Percentiles rank a stretch among this genome's conserved stretches.
Evolutionary conservation across 75 land plant species (phyloP).

Genomic region (Picea sitchensis): DNA sequence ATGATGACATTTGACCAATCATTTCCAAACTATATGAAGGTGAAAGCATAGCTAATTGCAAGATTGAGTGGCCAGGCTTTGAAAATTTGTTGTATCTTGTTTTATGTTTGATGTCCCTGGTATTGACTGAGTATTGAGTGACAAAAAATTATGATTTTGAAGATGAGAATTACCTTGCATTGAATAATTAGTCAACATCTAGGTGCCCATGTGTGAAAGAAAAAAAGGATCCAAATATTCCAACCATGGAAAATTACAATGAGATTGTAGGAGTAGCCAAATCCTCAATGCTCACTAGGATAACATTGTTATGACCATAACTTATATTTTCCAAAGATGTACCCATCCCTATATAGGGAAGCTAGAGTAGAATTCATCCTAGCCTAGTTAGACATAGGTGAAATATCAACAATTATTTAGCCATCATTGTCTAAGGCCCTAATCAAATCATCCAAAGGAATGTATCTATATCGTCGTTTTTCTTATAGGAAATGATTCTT

Average conservation of each 20-base stretch:
- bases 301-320: no score
- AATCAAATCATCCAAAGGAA: no score
- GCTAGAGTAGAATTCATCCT: neutral
- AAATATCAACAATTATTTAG: neutral
- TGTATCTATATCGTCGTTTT: no score
- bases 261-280: no score
- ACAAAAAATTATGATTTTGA: slow-evolving; percentile 5
- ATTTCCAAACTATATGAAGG: neutral
- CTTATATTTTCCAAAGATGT: no score
- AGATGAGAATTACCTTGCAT: slow-evolving; percentile 9
- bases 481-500: no score
- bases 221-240: neutral
- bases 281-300: no score
- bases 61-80: neutral
- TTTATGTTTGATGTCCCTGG: neutral
- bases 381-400: neutral
- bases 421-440: neutral
- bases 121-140: neutral
- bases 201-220: neutral
- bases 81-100: neutral
- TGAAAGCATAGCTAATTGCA: neutral
- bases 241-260: no score
- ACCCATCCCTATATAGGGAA: no score
- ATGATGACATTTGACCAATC: slow-evolving; percentile 10
- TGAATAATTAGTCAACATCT: neutral